Percentiles rank a stretch among this genome's conserved stretches.
phyloP scores from a whole-genome alignment of 2,329 filamentous ascomycete species.

The Knufia fluminis region DNA sequence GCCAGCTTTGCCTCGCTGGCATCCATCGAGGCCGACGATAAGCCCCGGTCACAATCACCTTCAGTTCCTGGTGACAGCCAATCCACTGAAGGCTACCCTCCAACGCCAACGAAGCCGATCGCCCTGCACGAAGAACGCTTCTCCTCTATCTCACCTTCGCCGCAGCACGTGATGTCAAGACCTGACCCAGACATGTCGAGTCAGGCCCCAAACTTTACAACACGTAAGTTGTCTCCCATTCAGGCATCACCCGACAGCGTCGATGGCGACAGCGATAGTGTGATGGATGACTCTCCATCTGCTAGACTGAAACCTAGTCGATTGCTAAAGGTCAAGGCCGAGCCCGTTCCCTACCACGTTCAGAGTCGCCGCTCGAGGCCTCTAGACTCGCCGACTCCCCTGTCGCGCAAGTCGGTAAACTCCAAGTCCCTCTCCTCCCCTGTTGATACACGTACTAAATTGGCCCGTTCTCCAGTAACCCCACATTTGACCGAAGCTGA shows the following conservation, averaged over 20 bases:
- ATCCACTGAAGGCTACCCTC: constrained; percentile 61
- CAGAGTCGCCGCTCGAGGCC: constrained; percentile 32
- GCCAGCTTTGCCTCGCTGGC: constrained; percentile 54
- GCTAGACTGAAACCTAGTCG: constrained; percentile 25
- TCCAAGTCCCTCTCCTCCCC: constrained; percentile 24
- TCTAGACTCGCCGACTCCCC: constrained; percentile 33
- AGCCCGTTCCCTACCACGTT: constrained; percentile 28
- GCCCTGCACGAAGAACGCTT: constrained; percentile 10
- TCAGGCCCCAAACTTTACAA: constrained; percentile 20
- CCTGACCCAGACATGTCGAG: constrained; percentile 9
- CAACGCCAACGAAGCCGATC: constrained; percentile 74
- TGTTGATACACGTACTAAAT: constrained; percentile 46
- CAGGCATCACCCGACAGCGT: constrained; percentile 22
- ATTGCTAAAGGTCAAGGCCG: constrained; percentile 27
- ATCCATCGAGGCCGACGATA: constrained; percentile 71
- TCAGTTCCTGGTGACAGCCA: constrained; percentile 48
- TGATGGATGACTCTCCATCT: constrained; percentile 27
- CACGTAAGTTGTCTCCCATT: constrained; percentile 31
- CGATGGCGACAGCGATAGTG: constrained; percentile 27
- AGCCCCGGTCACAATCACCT: constrained; percentile 49
- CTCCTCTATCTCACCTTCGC: constrained; percentile 21
- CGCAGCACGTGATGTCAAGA: constrained; percentile 12
- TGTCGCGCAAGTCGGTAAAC: constrained; percentile 29
- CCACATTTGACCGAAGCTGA: constrained; percentile 49
- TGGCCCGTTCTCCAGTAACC: constrained; percentile 48